Conservation (phyloP, 2,329 filamentous ascomycete species). For the Lachnum nothofagi region DNA sequence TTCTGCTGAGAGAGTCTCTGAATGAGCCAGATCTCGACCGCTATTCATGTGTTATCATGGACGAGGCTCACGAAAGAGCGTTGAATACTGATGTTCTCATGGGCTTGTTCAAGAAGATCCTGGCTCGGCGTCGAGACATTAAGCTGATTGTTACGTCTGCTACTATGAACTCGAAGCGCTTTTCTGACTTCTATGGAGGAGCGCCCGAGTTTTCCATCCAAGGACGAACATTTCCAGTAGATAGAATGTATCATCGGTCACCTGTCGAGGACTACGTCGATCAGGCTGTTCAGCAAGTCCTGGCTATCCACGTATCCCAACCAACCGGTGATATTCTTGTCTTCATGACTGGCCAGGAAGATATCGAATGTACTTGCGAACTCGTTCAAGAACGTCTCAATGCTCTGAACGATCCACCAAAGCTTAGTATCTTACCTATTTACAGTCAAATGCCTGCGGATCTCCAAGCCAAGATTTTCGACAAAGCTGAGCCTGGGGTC, state of each 20-base stretch:
- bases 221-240: slow-evolving; percentile 92
- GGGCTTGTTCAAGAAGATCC: slow-evolving; percentile 95
- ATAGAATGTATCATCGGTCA: slow-evolving; percentile 90
- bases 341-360: slow-evolving; percentile 99
- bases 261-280: slow-evolving; percentile 98
- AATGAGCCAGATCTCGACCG: slow-evolving; percentile 89
- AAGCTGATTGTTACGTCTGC: slow-evolving; percentile 97
- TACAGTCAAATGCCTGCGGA: slow-evolving; percentile 99
- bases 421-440: slow-evolving; percentile 90
- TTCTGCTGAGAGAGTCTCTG: slow-evolving; percentile 85
- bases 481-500: slow-evolving; percentile 81
- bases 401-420: slow-evolving; percentile 87
- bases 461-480: slow-evolving; percentile 95
- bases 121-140: slow-evolving; percentile 80
- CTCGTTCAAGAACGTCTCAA: slow-evolving; percentile 81
- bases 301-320: slow-evolving; percentile 95
- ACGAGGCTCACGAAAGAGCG: slow-evolving; percentile 94
- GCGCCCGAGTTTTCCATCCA: slow-evolving; percentile 96
- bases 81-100: slow-evolving; percentile 96
- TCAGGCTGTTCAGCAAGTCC: slow-evolving; percentile 88
- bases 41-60: slow-evolving; percentile 99
- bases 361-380: slow-evolving; percentile 96
- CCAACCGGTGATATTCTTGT: slow-evolving; percentile 89
- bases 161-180: slow-evolving; percentile 96
- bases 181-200: slow-evolving; percentile 92